Conservation (phyloP, 208 protist species). For the Wallacemonas rigidus region DNA sequence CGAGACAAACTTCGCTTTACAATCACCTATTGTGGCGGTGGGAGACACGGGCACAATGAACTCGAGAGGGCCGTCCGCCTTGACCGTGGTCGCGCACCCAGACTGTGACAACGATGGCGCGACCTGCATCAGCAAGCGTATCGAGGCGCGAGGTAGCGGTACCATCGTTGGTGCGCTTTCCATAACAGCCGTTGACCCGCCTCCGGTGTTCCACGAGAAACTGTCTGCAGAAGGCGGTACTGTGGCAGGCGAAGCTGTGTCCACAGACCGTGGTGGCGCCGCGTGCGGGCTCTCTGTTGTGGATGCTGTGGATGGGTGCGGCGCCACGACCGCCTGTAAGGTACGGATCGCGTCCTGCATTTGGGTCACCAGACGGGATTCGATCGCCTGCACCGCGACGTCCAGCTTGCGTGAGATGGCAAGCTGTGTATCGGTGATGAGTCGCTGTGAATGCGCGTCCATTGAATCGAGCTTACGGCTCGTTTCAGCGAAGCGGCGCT, state of each 20-base stretch:
- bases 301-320: neutral
- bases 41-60: constrained; percentile 25
- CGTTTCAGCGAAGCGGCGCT: constrained; percentile 31
- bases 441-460: constrained; percentile 5
- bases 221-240: neutral
- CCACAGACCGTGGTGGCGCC: neutral
- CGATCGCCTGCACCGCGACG: constrained; percentile 5
- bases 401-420: constrained; percentile 3
- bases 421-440: neutral
- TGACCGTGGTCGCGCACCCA: neutral
- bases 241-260: neutral
- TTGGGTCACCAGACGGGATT: constrained; percentile 4
- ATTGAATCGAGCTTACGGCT: constrained; percentile 25
- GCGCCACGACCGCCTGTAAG: neutral
- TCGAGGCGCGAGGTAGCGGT: neutral
- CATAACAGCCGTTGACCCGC: no score
- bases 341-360: constrained; percentile 12
- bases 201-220: neutral
- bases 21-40: constrained; percentile 21
- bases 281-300: neutral
- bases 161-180: neutral
- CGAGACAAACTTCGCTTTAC: constrained; percentile 24
- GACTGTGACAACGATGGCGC: neutral
- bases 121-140: constrained; percentile 9
- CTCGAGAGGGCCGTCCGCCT: neutral